Conservation (phyloP, 163 green algal genomes). For the Volvox carteri region DNA sequence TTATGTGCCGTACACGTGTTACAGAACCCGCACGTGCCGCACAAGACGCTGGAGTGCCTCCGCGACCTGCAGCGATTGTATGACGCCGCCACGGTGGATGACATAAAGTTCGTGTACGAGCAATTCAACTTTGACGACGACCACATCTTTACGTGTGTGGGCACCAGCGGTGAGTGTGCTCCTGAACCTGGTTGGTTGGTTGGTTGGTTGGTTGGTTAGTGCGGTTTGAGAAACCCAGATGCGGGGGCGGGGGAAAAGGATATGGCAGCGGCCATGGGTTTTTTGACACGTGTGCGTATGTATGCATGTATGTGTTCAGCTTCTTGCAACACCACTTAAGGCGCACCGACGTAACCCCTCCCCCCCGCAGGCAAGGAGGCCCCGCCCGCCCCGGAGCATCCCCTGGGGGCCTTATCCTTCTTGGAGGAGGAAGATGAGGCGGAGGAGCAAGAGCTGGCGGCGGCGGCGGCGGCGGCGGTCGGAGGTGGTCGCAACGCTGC, state of each 20-base stretch:
- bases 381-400: conserved; percentile 58
- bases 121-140: conserved; percentile 89
- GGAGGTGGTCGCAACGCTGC: not conserved
- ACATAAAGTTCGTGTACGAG: conserved; percentile 90
- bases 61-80: conserved; percentile 91
- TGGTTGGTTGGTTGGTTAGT: no score
- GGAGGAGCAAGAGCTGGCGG: not conserved
- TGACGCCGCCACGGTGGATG: conserved; percentile 87
- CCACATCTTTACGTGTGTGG: conserved; percentile 93
- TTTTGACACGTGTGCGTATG: no score
- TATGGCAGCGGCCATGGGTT: no score
- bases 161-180: conserved; percentile 80
- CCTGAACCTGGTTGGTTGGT: not conserved
- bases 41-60: conserved; percentile 86
- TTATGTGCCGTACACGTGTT: no score
- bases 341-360: no score
- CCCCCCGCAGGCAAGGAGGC: conserved; percentile 58
- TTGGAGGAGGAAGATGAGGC: conserved; percentile 19
- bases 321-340: no score
- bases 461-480: conserved; percentile 15
- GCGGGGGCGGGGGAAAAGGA: not conserved
- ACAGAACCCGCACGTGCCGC: conserved; percentile 82
- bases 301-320: no score
- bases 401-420: conserved; percentile 5
- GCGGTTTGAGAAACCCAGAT: no score